Conservation (phyloP, 176 grass and related monocot genomes). For the Phoenix dactylifera region DNA sequence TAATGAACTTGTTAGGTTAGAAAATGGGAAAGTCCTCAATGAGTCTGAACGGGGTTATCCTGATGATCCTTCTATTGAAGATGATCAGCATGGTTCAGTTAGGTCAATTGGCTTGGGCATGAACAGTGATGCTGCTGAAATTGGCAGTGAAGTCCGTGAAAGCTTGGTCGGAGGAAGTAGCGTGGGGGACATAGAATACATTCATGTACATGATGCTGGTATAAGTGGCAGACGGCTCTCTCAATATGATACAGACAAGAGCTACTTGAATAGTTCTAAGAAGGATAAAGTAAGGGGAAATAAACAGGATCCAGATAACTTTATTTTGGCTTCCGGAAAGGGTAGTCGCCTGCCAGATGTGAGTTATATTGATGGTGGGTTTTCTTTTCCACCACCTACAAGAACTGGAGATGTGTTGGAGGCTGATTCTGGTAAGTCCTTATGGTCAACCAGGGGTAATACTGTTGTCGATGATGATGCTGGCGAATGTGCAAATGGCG, state of each 20-base stretch:
- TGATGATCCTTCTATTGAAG: conserved; percentile 88
- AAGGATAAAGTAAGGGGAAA: conserved; percentile 30
- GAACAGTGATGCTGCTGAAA: conserved; percentile 89
- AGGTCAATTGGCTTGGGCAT: conserved; percentile 95
- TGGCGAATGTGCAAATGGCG: conserved; percentile 59
- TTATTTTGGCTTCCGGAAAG: conserved; percentile 28
- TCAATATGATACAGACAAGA: conserved; percentile 45
- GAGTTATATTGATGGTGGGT: conserved; percentile 37
- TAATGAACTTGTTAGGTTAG: conserved; percentile 73
- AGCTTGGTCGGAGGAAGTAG: conserved; percentile 96
- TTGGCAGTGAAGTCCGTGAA: conserved; percentile 94
- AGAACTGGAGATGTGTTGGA: conserved; percentile 39
- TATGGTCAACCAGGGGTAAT: conserved; percentile 55
- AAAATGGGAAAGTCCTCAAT: conserved; percentile 54
- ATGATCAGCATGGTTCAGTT: conserved; percentile 94
- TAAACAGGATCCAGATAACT: conserved; percentile 34
- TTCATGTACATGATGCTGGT: conserved; percentile 48
- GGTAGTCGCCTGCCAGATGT: conserved; percentile 32
- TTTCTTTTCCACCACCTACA: conserved; percentile 73
- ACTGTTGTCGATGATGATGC: conserved; percentile 33
- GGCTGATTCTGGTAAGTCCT: conserved; percentile 40
- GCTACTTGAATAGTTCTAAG: conserved; percentile 14
- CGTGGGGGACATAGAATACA: conserved; percentile 82
- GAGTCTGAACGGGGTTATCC: conserved; percentile 39
- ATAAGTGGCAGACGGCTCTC: conserved; percentile 47